phyloP scores from a whole-genome alignment of 768 basidiomycete genomes.

The Cantharellus anzutake region DNA sequence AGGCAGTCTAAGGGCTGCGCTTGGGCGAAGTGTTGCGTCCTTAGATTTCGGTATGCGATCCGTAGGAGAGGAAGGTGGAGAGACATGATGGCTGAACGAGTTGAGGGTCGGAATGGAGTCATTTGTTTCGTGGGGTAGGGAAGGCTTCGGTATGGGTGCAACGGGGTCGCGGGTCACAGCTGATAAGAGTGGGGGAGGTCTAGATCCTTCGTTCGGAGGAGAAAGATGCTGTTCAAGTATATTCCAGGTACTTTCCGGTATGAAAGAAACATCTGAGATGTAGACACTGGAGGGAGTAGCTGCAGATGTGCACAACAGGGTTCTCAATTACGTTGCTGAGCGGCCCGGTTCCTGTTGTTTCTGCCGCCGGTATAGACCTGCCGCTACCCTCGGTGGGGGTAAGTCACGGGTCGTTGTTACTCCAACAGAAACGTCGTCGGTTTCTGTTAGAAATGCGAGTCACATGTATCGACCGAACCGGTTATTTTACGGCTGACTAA shows the following conservation, averaged over 20 bases:
- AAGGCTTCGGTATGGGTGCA: neutral
- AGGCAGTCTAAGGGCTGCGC: conserved; percentile 49
- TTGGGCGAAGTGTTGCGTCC: neutral
- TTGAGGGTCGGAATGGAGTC: too few relatives aligned
- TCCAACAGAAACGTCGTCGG: too few relatives aligned
- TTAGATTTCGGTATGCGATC: too few relatives aligned
- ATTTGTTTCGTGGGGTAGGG: neutral
- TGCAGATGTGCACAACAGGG: neutral
- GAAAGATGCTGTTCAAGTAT: conserved; percentile 17
- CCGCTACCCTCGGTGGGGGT: too few relatives aligned
- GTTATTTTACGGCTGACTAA: too few relatives aligned
- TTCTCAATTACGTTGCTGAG: too few relatives aligned
- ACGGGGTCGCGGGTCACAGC: neutral
- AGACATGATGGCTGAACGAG: neutral
- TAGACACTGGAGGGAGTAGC: conserved; percentile 38
- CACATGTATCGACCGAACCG: too few relatives aligned
- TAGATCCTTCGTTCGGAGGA: conserved; percentile 15
- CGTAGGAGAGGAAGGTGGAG: neutral
- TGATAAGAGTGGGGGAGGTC: neutral
- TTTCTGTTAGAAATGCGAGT: too few relatives aligned
- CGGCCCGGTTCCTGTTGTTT: too few relatives aligned
- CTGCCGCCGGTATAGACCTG: too few relatives aligned
- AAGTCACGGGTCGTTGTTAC: too few relatives aligned
- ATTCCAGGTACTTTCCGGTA: conserved; percentile 55
- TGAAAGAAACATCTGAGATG: conserved; percentile 65